Evolutionary conservation across 345 rosid genomes (phyloP).

Genomic region (Erodium maritimum): DNA sequence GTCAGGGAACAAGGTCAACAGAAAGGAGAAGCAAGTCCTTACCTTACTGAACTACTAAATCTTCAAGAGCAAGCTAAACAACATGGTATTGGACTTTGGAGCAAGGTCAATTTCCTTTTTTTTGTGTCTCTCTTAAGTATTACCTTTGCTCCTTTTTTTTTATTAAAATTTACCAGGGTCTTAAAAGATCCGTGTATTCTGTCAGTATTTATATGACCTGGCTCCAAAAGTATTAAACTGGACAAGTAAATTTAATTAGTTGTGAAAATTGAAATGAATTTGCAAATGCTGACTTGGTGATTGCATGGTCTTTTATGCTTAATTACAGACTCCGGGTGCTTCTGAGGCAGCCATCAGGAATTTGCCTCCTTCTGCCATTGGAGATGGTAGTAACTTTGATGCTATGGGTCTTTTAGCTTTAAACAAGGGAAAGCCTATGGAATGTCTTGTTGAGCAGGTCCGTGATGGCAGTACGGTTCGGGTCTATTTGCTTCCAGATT

Average conservation of each 20-base stretch:
- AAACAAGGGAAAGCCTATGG: slow-evolving; percentile 77
- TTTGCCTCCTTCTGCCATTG: slow-evolving; percentile 91
- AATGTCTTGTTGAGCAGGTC: slow-evolving; percentile 89
- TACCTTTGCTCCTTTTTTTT: neutral
- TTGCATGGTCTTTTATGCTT: neutral
- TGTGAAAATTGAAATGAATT: neutral
- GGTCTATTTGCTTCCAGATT: slow-evolving; percentile 89
- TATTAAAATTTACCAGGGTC: neutral
- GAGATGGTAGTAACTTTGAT: slow-evolving; percentile 70
- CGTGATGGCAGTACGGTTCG: slow-evolving; percentile 91
- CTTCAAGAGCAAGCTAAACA: slow-evolving; percentile 73
- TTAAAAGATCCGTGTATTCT: neutral
- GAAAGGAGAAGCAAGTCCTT: slow-evolving; percentile 88
- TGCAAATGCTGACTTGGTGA: neutral
- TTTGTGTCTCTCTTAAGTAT: neutral
- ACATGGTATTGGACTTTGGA: slow-evolving; percentile 79
- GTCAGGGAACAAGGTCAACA: slow-evolving; percentile 77
- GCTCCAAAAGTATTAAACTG: neutral
- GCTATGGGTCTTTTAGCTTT: slow-evolving; percentile 69
- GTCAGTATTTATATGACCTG: neutral
- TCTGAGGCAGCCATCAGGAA: slow-evolving; percentile 67
- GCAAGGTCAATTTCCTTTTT: slow-evolving; percentile 40
- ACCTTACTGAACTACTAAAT: slow-evolving; percentile 45
- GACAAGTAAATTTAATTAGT: neutral
- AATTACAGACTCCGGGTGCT: slow-evolving; percentile 61